Conservation (phyloP, 805 yeast species). For the Teunomyces stri region DNA sequence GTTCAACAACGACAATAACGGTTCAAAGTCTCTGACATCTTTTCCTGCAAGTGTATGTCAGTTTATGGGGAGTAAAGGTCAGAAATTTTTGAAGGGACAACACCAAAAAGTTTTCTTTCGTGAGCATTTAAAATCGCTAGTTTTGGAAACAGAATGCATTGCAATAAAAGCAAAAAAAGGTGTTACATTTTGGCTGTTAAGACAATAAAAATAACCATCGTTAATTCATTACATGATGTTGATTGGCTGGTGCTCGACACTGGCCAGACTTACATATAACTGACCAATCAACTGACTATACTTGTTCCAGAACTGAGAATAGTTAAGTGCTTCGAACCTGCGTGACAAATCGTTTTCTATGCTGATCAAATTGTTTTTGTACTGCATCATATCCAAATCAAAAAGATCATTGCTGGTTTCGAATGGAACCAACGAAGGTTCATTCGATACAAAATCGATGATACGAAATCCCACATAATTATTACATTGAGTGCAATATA, state of each 20-base stretch:
- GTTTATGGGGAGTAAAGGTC: neutral
- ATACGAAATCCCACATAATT: slow-evolving; percentile 14
- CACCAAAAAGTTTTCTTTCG: neutral
- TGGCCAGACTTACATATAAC: neutral
- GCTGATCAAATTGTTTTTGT: slow-evolving; percentile 9
- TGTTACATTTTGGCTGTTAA: neutral
- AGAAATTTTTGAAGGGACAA: neutral
- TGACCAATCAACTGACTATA: neutral
- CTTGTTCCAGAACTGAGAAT: neutral
- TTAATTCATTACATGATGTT: neutral
- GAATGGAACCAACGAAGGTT: slow-evolving; percentile 4
- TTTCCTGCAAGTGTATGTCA: too few species aligned
- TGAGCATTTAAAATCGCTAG: neutral
- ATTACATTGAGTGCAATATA: neutral
- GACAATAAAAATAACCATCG: neutral
- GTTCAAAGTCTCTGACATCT: too few species aligned
- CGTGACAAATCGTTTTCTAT: slow-evolving; percentile 9
- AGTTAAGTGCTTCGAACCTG: neutral
- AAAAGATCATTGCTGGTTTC: neutral
- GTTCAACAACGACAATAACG: too few species aligned
- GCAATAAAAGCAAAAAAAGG: neutral
- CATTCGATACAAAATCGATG: slow-evolving; percentile 3
- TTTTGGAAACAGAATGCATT: neutral
- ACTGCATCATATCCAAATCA: slow-evolving; percentile 9
- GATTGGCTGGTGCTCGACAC: neutral